Conservation (phyloP, 306 rosid species). For the Gleditsia sinensis region DNA sequence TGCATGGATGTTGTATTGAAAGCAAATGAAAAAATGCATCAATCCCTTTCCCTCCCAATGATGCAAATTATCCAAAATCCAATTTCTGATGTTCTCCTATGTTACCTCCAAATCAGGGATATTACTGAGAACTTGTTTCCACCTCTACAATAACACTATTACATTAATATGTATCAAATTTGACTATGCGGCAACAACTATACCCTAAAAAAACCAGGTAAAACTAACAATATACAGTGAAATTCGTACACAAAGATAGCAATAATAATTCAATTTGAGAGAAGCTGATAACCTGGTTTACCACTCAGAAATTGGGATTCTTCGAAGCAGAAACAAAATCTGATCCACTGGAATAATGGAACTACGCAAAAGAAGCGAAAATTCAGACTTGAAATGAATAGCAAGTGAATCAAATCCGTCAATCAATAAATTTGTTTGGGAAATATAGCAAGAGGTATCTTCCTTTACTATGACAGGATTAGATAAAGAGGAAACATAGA, state of each 20-base stretch:
- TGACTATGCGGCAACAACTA: conserved; percentile 5
- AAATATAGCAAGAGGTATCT: conserved; percentile 17
- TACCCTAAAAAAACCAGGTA: conserved; percentile 7
- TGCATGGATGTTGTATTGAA: not conserved
- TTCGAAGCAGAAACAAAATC: conserved; percentile 40
- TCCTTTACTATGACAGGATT: not conserved
- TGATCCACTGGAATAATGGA: conserved; percentile 41
- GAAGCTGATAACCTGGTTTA: conserved; percentile 33
- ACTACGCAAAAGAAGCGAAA: conserved; percentile 19
- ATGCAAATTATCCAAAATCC: conserved; percentile 27
- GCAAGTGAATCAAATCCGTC: not conserved
- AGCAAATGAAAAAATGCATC: conserved; percentile 21
- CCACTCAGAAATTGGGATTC: conserved; percentile 30
- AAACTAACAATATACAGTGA: conserved; percentile 9
- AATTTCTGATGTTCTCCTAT: conserved; percentile 7
- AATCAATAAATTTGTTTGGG: conserved; percentile 18
- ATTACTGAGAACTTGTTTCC: conserved; percentile 12
- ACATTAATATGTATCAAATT: conserved; percentile 22
- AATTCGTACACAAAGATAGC: conserved; percentile 18
- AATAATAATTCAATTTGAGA: conserved; percentile 20
- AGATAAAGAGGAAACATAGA: conserved; percentile 27
- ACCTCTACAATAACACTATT: conserved; percentile 9
- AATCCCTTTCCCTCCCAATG: conserved; percentile 19
- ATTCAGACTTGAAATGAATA: conserved; percentile 9
- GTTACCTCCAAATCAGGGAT: conserved; percentile 29